phyloP scores from a whole-genome alignment of 805 yeast genomes.

The Nakazawaea ishiwadae region DNA sequence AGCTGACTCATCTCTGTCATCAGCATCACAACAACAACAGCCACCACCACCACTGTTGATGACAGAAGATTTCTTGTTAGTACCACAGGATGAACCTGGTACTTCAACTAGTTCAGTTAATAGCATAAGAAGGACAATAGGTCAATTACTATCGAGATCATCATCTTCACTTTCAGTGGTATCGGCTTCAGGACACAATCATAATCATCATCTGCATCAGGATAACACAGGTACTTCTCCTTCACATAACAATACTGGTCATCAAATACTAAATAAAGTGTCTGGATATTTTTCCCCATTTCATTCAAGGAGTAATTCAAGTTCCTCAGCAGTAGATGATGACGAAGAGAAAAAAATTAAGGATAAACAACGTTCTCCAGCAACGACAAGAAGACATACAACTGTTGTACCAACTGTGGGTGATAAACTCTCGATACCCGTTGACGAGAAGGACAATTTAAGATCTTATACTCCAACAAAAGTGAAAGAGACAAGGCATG shows the following conservation, averaged over 20 bases:
- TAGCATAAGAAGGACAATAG: background rate
- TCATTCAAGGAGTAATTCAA: conserved; percentile 8
- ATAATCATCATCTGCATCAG: no score
- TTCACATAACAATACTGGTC: background rate
- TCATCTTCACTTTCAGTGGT: background rate
- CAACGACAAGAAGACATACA: no score
- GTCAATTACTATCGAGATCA: conserved; percentile 1
- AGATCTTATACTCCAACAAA: conserved; percentile 15
- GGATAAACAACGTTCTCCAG: no score
- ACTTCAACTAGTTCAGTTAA: no score
- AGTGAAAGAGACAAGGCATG: conserved; percentile 81
- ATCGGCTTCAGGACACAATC: background rate
- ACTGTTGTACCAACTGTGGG: background rate
- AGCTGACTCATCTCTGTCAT: background rate
- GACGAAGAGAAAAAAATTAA: no score
- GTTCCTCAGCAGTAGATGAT: background rate
- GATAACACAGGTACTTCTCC: background rate
- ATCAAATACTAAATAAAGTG: background rate
- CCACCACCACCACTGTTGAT: no score
- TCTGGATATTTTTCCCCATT: conserved; percentile 3
- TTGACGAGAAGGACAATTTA: conserved; percentile 5
- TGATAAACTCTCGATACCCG: background rate
- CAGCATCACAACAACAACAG: background rate
- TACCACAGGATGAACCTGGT: no score
- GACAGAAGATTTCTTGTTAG: no score